Conservation (phyloP, 306 rosid species). For the Senna tora region DNA sequence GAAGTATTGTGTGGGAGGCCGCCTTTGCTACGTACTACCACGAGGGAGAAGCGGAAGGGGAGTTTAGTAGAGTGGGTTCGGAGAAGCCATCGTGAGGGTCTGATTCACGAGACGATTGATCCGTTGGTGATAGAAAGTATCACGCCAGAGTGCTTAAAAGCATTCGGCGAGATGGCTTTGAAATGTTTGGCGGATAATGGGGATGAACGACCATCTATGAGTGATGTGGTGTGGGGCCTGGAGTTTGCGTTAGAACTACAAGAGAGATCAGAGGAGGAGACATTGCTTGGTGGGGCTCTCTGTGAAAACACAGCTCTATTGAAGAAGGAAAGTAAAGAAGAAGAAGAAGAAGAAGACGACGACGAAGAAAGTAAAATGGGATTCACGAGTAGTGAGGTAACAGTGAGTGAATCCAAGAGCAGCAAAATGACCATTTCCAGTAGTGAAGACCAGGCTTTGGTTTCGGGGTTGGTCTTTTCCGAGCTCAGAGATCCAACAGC, state of each 20-base stretch:
- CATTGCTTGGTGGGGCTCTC: too few species aligned
- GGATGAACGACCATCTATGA: constrained; percentile 46
- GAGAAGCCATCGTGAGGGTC: background rate
- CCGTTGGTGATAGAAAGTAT: constrained; percentile 16
- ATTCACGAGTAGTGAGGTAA: too few species aligned
- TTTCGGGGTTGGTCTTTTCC: background rate
- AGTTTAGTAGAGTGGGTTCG: constrained; percentile 37
- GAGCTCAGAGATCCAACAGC: background rate
- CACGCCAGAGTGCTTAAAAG: constrained; percentile 21
- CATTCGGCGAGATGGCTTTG: constrained; percentile 31
- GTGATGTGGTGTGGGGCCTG: constrained; percentile 41
- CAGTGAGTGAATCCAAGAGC: background rate
- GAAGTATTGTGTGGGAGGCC: constrained; percentile 44
- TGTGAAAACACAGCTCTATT: too few species aligned
- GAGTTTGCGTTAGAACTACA: constrained; percentile 46
- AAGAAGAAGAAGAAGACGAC: too few species aligned
- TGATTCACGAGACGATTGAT: constrained; percentile 29
- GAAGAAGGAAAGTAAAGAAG: too few species aligned
- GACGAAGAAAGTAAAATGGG: too few species aligned
- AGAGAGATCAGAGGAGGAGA: background rate
- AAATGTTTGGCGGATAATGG: constrained; percentile 47
- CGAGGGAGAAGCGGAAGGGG: background rate
- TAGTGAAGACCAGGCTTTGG: background rate
- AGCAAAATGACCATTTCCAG: background rate
- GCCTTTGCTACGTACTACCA: background rate